Base-by-base conservation (phyloP, 1,284 basidiomycete species). In the Volvariella volvacea region DNA sequence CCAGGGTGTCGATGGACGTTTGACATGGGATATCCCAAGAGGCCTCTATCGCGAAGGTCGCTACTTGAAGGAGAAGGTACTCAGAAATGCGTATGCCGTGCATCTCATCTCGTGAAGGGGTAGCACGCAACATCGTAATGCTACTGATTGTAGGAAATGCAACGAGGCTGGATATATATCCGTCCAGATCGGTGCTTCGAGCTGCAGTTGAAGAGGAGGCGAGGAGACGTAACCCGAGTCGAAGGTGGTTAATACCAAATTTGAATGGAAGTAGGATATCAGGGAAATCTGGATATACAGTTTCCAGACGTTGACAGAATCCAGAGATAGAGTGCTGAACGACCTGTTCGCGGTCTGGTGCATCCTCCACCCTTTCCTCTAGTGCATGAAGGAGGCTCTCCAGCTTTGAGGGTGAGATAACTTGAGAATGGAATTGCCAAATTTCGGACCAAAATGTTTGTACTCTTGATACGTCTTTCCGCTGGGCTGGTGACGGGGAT, bases 381-480 rank as follows among this genome's bases (percentile, higher is more conserved):
- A 80, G 54, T 14, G 60, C 56, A 17, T 32, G 48, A 22, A 61
- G 48, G 14, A 74, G 68, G 33, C 58, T 65, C 52, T 64, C 66
- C 10, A 83, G 55, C 56, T 73, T 82, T n/a, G 65, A 48, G 3
- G 65, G 49, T 3, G 70, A 58, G 4, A 80, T 54, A 8, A 86
- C 68, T 42, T 79, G 80, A n/a, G 50, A 56, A 36, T 74, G 63
- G 57, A 94, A 92, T 45, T 87, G 78, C 3, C 71, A 65, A 4
- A 92, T 73, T 59, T 98, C 94, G 14, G 78, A 71, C 81, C 93
- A 96, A 59, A 92, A 86, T 31, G 78, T 71, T 39, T 83, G 80
- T 4, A 97, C 67, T 2, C 75, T 76, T 2, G 72, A 57, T 10
- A 85, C 62, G 53, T 87, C 76, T n/a, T 60, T 54, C 39, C 71